Conservation (phyloP, 2,329 filamentous ascomycete genomes). For the Fusarium virguliforme region DNA sequence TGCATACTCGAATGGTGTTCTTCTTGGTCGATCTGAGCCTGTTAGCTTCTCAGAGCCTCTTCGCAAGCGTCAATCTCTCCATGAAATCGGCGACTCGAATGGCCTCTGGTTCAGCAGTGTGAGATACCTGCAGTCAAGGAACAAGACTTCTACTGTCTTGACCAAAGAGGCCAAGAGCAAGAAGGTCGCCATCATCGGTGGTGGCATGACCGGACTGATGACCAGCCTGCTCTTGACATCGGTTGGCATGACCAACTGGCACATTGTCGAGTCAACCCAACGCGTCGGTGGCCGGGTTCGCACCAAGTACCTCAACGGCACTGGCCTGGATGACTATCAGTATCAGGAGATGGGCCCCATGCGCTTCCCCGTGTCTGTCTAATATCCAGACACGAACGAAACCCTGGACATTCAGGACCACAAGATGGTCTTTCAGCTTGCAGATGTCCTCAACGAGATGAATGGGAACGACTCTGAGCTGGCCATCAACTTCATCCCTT, state of each 20-base stretch:
- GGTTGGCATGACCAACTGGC: constrained; percentile 62
- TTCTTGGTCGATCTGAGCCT: not conserved
- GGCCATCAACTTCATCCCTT: constrained; percentile 74
- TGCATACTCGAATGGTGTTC: not conserved
- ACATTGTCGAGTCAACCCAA: constrained; percentile 61
- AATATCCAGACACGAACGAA: constrained; percentile 65
- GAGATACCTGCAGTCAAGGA: not conserved
- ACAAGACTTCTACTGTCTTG: not conserved
- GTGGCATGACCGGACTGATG: constrained; percentile 56
- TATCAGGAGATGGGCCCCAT: constrained; percentile 79
- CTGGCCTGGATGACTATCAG: constrained; percentile 52
- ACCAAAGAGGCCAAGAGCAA: constrained; percentile 44
- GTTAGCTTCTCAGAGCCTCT: not conserved
- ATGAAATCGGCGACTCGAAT: constrained; percentile 3
- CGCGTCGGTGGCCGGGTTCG: constrained; percentile 62
- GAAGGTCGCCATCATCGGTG: constrained; percentile 56
- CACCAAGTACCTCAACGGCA: constrained; percentile 61
- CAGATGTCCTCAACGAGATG: constrained; percentile 72
- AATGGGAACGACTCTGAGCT: constrained; percentile 65
- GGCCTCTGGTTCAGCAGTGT: constrained; percentile 6
- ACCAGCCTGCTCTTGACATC: constrained; percentile 58
- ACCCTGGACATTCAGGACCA: constrained; percentile 75
- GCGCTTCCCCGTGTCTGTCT: constrained; percentile 72
- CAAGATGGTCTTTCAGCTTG: constrained; percentile 76
- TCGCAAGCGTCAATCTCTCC: constrained; percentile 6